These are phyloP conservation scores for Exophiala sideris DNA, from an alignment of 2,329 filamentous ascomycete species.

Conservation along the genomic window DNA sequence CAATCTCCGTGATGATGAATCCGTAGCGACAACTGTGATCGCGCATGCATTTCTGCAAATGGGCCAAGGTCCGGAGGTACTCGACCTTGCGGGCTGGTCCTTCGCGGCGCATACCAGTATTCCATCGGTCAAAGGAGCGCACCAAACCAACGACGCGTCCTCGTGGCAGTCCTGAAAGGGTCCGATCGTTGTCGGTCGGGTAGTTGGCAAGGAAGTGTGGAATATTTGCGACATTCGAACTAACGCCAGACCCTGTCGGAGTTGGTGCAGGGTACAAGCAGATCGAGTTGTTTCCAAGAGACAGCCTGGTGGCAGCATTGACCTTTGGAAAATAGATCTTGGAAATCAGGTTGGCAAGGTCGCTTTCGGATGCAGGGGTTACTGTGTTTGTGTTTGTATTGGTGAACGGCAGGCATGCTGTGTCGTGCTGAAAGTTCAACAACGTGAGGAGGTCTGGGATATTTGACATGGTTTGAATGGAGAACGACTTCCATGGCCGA, in stretches of 20 bases:
- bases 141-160: slow-evolving; percentile 77
- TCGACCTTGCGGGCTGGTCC: slow-evolving; percentile 80
- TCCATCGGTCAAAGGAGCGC: slow-evolving; percentile 90
- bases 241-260: slow-evolving; percentile 32
- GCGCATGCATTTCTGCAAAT: slow-evolving; percentile 87
- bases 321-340: slow-evolving; percentile 80
- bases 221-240: slow-evolving; percentile 40
- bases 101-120: slow-evolving; percentile 87
- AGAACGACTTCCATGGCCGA: slow-evolving; percentile 79
- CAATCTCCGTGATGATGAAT: slow-evolving; percentile 94
- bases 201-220: slow-evolving; percentile 55
- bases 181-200: slow-evolving; percentile 48
- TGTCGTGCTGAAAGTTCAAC: slow-evolving; percentile 66
- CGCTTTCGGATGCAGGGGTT: slow-evolving; percentile 73
- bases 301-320: slow-evolving; percentile 76
- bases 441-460: slow-evolving; percentile 71
- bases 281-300: slow-evolving; percentile 63
- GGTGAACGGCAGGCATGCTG: slow-evolving; percentile 57
- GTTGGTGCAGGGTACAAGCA: slow-evolving; percentile 40
- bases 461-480: slow-evolving; percentile 64
- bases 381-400: slow-evolving; percentile 48
- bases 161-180: slow-evolving; percentile 49
- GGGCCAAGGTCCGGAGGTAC: slow-evolving; percentile 81
- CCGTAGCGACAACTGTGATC: slow-evolving; percentile 91
- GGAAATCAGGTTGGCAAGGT: slow-evolving; percentile 71